A percentile compares a stretch with the other conserved stretches of the same genome.
phyloP scores from a whole-genome alignment of 208 protist genomes.

The Kentomonas sorsogonicus region DNA sequence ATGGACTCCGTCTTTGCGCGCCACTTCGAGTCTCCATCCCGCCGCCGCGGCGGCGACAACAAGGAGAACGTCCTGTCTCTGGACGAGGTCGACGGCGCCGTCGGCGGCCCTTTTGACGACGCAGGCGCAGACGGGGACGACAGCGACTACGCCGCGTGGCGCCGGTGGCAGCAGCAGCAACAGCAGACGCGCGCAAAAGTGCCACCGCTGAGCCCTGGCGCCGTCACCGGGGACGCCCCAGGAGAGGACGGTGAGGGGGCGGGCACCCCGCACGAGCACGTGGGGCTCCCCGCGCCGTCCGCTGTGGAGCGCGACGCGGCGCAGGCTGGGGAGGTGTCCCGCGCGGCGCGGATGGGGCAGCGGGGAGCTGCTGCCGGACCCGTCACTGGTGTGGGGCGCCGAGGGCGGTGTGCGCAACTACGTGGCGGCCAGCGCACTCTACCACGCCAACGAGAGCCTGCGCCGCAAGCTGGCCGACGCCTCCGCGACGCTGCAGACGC shows the following conservation, averaged over 20 bases:
- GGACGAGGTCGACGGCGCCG: too few species aligned
- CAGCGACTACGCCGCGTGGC: too few species aligned
- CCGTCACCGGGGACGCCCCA: neutral
- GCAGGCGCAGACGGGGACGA: too few species aligned
- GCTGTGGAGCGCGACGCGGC: conserved; percentile 25
- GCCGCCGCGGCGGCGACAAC: too few species aligned
- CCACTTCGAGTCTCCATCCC: too few species aligned
- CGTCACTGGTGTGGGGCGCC: conserved; percentile 82
- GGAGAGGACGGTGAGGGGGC: conserved; percentile 3
- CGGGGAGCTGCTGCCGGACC: conserved; percentile 54
- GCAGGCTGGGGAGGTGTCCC: conserved; percentile 23
- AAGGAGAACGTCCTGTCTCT: too few species aligned
- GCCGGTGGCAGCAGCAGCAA: too few species aligned
- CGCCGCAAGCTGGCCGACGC: conserved; percentile 73
- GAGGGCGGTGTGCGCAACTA: conserved; percentile 77
- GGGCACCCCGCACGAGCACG: conserved; percentile 20
- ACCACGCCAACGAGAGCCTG: conserved; percentile 85
- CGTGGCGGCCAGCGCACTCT: conserved; percentile 73
- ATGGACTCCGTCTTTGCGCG: too few species aligned
- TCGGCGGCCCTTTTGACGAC: too few species aligned
- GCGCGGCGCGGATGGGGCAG: conserved; percentile 31
- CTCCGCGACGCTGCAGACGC: conserved; percentile 43
- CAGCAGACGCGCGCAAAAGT: neutral
- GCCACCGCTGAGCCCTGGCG: neutral
- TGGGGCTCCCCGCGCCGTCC: conserved; percentile 44